Percentiles rank a stretch among this genome's conserved stretches.
These are phyloP conservation scores for Rubroshorea leprosula DNA, from an alignment of 345 rosid genomes.

Conservation along the genomic window DNA sequence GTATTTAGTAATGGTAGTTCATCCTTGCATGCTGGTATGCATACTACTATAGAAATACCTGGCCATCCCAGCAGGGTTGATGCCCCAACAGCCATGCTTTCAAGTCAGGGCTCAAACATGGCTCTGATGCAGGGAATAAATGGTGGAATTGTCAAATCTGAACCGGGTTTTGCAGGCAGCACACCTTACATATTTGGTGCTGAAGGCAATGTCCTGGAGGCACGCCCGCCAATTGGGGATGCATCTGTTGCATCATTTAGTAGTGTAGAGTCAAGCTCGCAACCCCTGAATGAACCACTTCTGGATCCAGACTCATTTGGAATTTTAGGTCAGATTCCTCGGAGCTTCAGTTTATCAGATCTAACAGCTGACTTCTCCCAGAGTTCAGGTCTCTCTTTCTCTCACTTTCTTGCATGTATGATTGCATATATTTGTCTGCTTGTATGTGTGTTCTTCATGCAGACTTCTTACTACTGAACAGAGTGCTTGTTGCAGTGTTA, in stretches of 20 bases:
- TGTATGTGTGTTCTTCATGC: no score
- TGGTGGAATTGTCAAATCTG: slow-evolving; percentile 79
- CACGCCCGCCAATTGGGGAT: slow-evolving; percentile 61
- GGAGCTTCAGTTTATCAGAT: slow-evolving; percentile 91
- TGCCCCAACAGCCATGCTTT: slow-evolving; percentile 49
- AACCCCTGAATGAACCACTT: slow-evolving; percentile 58
- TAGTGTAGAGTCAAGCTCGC: slow-evolving; percentile 67
- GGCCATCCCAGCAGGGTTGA: slow-evolving; percentile 62
- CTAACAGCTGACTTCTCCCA: slow-evolving; percentile 81
- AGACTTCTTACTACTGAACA: no score
- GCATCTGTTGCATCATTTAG: slow-evolving; percentile 67
- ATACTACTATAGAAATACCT: slow-evolving; percentile 60
- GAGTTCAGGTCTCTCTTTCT: slow-evolving; percentile 66
- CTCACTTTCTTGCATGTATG: slow-evolving; percentile 10
- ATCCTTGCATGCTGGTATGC: slow-evolving; percentile 48
- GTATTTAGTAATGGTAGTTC: slow-evolving; percentile 68
- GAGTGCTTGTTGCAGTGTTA: no score
- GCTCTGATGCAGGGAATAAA: slow-evolving; percentile 74
- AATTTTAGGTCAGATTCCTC: slow-evolving; percentile 69
- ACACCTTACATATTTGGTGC: slow-evolving; percentile 66
- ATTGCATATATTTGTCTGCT: no score
- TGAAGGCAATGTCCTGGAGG: slow-evolving; percentile 58
- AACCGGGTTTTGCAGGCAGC: slow-evolving; percentile 59
- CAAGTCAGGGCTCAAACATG: slow-evolving; percentile 62
- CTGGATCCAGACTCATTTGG: slow-evolving; percentile 80